Evolutionary conservation across 2,329 filamentous ascomycete genomes (phyloP).

Genomic region (Rutstroemia sp.): DNA sequence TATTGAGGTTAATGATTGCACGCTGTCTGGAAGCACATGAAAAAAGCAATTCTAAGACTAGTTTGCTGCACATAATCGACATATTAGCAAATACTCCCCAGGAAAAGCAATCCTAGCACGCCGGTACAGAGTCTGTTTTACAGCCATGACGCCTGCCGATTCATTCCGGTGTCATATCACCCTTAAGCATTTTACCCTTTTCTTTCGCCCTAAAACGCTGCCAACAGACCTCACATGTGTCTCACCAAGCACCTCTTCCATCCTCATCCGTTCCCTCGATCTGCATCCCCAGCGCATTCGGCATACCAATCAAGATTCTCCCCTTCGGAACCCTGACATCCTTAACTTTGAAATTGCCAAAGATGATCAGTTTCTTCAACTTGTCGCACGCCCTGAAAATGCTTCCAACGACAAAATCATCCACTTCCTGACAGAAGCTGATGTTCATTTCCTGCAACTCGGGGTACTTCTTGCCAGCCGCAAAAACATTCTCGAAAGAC

Average conservation of each 20-base stretch:
- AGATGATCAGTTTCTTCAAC: constrained; percentile 52
- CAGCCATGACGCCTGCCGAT: too few relatives aligned
- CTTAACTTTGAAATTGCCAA: constrained; percentile 57
- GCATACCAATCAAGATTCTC: constrained; percentile 49
- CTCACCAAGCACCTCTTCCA: constrained; percentile 13
- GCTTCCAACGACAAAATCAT: constrained; percentile 54
- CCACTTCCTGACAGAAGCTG: constrained; percentile 65
- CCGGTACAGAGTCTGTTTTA: too few relatives aligned
- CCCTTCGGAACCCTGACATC: constrained; percentile 46
- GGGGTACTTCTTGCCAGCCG: constrained; percentile 52
- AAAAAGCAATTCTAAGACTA: too few relatives aligned
- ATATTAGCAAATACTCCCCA: too few relatives aligned
- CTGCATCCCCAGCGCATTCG: constrained; percentile 53
- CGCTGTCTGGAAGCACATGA: too few relatives aligned
- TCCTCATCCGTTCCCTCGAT: constrained; percentile 41
- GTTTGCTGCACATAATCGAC: too few relatives aligned
- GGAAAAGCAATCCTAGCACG: too few relatives aligned
- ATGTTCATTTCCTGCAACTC: constrained; percentile 66
- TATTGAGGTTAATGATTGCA: too few relatives aligned
- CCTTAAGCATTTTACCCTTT: neutral
- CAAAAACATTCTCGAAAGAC: constrained; percentile 70
- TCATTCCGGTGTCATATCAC: neutral
- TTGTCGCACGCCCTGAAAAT: constrained; percentile 59
- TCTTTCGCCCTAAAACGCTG: neutral
- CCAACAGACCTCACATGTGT: neutral